These are phyloP conservation scores for Phytophthora megakarya DNA, from an alignment of 352 stramenopile species.

Conservation along the genomic window DNA sequence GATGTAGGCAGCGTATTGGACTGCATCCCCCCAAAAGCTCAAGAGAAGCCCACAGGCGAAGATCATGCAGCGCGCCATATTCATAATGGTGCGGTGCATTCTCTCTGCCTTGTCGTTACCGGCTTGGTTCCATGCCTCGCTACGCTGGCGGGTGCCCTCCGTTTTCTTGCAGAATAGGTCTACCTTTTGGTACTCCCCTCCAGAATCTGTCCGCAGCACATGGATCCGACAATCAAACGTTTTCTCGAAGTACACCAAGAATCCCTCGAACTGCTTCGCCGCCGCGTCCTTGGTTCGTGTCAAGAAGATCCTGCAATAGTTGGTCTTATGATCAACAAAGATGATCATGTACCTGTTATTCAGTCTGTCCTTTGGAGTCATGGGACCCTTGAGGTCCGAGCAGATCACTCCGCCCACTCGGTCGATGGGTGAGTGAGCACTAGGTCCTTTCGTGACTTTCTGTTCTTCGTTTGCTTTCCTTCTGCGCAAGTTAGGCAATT, in stretches of 20 bases:
- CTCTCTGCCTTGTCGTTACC: conserved; percentile 34
- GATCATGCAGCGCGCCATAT: conserved; percentile 35
- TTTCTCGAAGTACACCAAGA: no score
- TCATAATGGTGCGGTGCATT: conserved; percentile 15
- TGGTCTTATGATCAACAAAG: not conserved
- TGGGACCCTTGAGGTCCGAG: conserved; percentile 7
- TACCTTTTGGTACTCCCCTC: no score
- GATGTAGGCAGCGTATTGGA: conserved; percentile 30
- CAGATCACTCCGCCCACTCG: conserved; percentile 24
- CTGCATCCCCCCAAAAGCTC: conserved; percentile 29
- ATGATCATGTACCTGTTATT: conserved; percentile 9
- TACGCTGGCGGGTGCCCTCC: conserved; percentile 22
- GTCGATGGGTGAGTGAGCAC: conserved; percentile 13
- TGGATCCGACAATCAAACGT: no score
- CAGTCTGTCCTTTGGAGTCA: conserved; percentile 8
- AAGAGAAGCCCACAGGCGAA: conserved; percentile 15
- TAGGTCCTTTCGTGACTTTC: conserved; percentile 7
- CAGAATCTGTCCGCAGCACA: no score
- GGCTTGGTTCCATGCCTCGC: conserved; percentile 26
- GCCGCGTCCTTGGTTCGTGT: no score
- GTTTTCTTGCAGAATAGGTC: conserved; percentile 27
- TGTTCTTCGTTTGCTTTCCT: conserved; percentile 18
- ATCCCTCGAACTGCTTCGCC: no score
- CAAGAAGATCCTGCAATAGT: no score
- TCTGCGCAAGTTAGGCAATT: conserved; percentile 20